Evolutionary conservation across 2,329 filamentous ascomycete species (phyloP).

Genomic region (Tolypocladium tropicale): DNA sequence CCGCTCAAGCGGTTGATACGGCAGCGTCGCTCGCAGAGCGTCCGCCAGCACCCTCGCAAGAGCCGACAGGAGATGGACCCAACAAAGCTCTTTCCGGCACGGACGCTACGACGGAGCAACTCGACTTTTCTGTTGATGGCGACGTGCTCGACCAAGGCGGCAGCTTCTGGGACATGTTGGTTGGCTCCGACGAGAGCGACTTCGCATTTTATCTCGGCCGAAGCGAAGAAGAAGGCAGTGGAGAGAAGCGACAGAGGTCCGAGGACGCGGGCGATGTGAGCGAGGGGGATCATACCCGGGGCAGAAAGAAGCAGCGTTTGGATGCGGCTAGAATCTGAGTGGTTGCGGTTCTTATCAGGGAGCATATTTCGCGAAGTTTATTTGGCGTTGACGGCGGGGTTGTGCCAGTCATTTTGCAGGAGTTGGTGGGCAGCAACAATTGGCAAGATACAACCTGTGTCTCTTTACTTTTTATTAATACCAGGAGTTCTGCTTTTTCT

Average conservation of each 20-base stretch:
- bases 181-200: not conserved
- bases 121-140: not conserved
- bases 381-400: no score
- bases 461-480: no score
- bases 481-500: no score
- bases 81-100: not conserved
- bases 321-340: no score
- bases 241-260: not conserved
- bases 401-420: no score
- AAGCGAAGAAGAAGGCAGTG: not conserved
- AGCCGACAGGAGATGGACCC: not conserved
- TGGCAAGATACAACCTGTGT: no score
- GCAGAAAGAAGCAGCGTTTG: not conserved
- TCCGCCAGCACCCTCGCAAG: not conserved
- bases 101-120: not conserved
- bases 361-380: not conserved
- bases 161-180: not conserved
- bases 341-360: not conserved
- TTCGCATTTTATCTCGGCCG: not conserved
- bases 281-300: not conserved
- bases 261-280: not conserved
- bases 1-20: not conserved
- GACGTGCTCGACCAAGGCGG: not conserved
- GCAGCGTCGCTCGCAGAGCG: not conserved
- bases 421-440: no score